Base-by-base conservation (phyloP, 129 eudicot species). In the Lonicera japonica region DNA sequence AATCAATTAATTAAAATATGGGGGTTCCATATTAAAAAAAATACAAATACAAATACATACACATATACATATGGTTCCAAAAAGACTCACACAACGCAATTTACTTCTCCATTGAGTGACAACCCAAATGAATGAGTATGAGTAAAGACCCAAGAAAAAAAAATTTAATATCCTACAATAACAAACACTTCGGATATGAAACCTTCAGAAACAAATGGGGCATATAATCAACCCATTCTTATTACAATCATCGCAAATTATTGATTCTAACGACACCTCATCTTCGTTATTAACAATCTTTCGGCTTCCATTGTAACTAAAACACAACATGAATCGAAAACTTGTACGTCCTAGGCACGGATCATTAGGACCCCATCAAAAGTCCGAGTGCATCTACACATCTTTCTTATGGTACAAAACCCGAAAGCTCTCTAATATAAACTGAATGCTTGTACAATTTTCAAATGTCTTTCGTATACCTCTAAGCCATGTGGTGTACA, bases 401-500 rank as follows among this genome's bases (percentile, higher is more conserved):
- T 92, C 98, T 64, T 88, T 80, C 60, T 84, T 91, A 8, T 55
- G 60, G 48, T 77, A 80, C 22, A 54, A 58, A 38, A 92, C 82
- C 0, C 71, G 60, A 17, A 84, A 75, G 23, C 95, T 82, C 18
- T 82, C 84, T 25, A 92, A 39, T 2, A 92, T 67, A 52, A 87
- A 82, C 63, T 73, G 60, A 15, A 92, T 78, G 0, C 70, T 51
- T 36, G 64, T 80, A n/a, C n/a, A n/a, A n/a, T n/a, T n/a, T n/a
- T n/a, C n/a, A n/a, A n/a, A n/a, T n/a, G n/a, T n/a, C n/a, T n/a
- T n/a, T n/a, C n/a, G n/a, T n/a, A n/a, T n/a, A n/a, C n/a, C n/a
- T n/a, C n/a, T n/a, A n/a, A n/a, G 61, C 73, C 96, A 83, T 73
- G 98, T 92, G 5, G 94, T 84, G 86, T 92, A 92, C 14, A 87